Base-by-base conservation (phyloP, 257 asterid species). In the Craterostigma plantagineum region DNA sequence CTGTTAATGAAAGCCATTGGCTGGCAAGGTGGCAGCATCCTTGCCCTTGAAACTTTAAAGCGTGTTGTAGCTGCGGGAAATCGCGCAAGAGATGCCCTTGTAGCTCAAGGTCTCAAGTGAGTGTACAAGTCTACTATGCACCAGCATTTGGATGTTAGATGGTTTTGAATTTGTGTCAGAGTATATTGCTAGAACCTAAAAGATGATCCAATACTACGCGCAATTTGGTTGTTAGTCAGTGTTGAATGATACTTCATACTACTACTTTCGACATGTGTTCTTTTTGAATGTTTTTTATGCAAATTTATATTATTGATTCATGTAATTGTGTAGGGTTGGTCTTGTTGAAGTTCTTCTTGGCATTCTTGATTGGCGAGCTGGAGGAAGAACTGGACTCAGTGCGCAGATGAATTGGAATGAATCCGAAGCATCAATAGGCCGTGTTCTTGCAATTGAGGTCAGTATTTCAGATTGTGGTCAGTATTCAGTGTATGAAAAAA, bases 361-460 rank as follows among this genome's bases (percentile, higher is more conserved):
- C 46, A 87, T 87, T 69, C 98, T 87, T 57, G 98, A 87, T 70
- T 82, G 98, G 98, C 79, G 94, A 70, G 81, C 97, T 56, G 95
- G 93, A 65, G 92, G 92, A 51, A 72, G 79, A 64, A 79, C 68
- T 63, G 81, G 85, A 44, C 78, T 78, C 50, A 63, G 67, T 64
- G 63, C 82, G 2, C 94, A 76, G 68, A 82, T 87, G 98, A 83
- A 87, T 55, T 87, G 95, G 98, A 87, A 87, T 45, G 95, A 87
- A 68, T 87, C 98, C 27, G 98, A 87, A 76, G 95, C 95, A 68
- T 71, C 95, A 42, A 76, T 87, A 34, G 93, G 95, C 34, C 70
- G 86, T 46, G 98, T 82, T 57, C 92, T 87, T 57, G 95, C 98
- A 33, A 64, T 82, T 63, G 95, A 87, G 92, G 98, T 79, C 48